Base-by-base conservation (phyloP, 23 red algal genomes). In the Gracilaria vermiculophylla region DNA sequence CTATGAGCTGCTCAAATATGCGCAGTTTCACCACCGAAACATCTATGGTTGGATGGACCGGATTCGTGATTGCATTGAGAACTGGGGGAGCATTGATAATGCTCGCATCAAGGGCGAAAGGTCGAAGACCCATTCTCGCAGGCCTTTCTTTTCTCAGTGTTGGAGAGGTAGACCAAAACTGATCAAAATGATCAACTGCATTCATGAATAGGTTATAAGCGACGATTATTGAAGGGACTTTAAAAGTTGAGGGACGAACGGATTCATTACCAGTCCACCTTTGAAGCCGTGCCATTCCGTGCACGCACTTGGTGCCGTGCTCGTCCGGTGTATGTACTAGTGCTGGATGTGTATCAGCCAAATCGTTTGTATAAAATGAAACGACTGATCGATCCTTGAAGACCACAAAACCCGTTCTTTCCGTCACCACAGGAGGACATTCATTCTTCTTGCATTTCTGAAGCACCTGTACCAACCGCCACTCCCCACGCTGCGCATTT, bases 131-230 rank as follows among this genome's bases (percentile, higher is more conserved):
- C 37, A 76, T 76, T 49, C 37, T 14, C 6, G 50, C 43, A 21
- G 37, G 34, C 6, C 39, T 13, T n/a, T 76, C 71, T 32, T 76
- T 76, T 51, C 40, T 13, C 71, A 76, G 8, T 15, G 23, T 73
- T 40, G 67, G 6, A 7, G 67, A 34, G 7, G 67, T 73, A 10
- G 67, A 32, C 19, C 67, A 27, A 23, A 43, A 73, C 67, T 77
- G 34, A 48, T 77, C 71, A 48, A 42, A 77, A 24, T 40, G 49
- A 77, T 77, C 71, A 12, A 77, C 71, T 2, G 37, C 5, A 53
- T 77, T 77, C 34, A 53, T 49, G 71, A 77, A 77, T 28, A 77
- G 37, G 50, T 77, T 77, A 27, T 77, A 49, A n/a, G 71, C 71
- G 16, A 77, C 34, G 6, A 77, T 53, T 12, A 77, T 32, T 31